Conservation (phyloP, 2,329 filamentous ascomycete genomes). For the Alternaria tenuissima region DNA sequence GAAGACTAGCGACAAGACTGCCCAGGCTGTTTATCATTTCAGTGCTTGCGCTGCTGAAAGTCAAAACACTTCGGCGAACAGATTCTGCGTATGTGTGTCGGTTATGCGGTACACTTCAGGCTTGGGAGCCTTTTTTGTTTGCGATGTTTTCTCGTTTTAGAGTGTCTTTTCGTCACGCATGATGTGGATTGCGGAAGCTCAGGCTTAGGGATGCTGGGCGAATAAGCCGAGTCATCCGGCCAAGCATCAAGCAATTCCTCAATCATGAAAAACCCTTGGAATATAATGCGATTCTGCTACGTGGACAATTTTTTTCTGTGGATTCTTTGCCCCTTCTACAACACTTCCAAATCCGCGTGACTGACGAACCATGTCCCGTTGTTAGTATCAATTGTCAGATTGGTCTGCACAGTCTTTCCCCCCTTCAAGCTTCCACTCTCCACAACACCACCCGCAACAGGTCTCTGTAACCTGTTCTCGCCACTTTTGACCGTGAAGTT, state of each 20-base stretch:
- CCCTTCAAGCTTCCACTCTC: conserved; percentile 66
- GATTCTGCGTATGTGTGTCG: background rate
- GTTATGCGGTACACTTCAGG: background rate
- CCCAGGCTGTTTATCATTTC: background rate
- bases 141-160: background rate
- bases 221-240: background rate
- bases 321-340: conserved; percentile 18
- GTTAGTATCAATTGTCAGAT: conserved; percentile 44
- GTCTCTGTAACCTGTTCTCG: conserved; percentile 65
- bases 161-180: background rate
- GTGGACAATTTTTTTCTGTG: background rate
- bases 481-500: conserved; percentile 73
- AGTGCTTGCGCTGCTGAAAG: background rate
- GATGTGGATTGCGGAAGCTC: background rate
- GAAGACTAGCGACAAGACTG: background rate
- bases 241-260: background rate
- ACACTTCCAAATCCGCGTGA: conserved; percentile 32
- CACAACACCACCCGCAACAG: conserved; percentile 59
- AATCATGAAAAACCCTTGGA: background rate
- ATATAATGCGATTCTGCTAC: background rate
- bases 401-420: conserved; percentile 49
- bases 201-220: background rate
- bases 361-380: conserved; percentile 49
- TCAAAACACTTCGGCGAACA: background rate
- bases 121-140: background rate